Base-by-base conservation (phyloP, 768 basidiomycete genomes). In the Russula dissimulans region DNA sequence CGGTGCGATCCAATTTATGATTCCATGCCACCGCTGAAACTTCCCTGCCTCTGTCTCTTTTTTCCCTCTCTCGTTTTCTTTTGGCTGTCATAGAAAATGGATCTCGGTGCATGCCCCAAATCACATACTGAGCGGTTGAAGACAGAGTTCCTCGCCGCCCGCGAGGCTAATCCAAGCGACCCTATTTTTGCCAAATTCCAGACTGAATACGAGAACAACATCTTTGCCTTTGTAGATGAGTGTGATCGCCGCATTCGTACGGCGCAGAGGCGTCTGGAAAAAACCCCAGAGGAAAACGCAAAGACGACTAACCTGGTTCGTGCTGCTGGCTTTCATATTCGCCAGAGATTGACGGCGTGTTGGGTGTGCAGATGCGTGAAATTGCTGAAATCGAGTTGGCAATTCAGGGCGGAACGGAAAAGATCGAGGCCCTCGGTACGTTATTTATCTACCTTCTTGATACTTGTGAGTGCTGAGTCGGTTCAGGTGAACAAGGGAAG, bases 201-300 rank as follows among this genome's bases (percentile, higher is more conserved):
- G 76, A 86, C 87, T 77, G 95, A 97, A 77, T 97, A 97, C 67
- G 93, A 97, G 75, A 80, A 88, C 48, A 94, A 94, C 73, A 93
- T 99, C 51, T 93, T 95, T 69, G 81, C 86, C 3, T 97, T 98
- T 71, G 93, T 99, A 62, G 97, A 97, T 69, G 97, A 99, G 72
- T 97, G 95, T 75, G 97, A 99, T 80, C 78, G 97, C 69, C 81
- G 95, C 69, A 98, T 99, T 74, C 79, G 92, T 42, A 84, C 90
- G 42, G 92, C 94, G 46, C 97, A 99, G 72, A 81, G 93, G 67
- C 81, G 97, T 70, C 75, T 99, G 70, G 97, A 99, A 78, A 99
- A 99, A 80, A 99, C 97, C 5, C 97, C 97, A 38, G 97, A 98
- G 76, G 97, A 99, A 79, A 99, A 99, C 72, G 93, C 94, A 53